These are phyloP conservation scores for Xylariaceae sp. DNA, from an alignment of 2,329 filamentous ascomycete species.

Conservation along the genomic window DNA sequence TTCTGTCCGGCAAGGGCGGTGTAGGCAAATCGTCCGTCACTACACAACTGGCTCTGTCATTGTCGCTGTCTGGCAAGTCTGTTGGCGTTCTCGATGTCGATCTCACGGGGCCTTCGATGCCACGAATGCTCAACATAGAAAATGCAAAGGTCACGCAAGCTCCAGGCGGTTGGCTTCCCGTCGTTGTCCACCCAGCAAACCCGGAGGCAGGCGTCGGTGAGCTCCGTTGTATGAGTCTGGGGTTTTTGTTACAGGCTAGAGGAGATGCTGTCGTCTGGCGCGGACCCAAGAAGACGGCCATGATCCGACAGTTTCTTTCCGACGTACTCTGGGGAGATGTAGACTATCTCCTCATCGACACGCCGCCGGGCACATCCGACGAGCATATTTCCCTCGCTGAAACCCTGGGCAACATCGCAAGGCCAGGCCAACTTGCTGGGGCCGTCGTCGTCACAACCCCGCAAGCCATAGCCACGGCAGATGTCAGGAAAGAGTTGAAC, in stretches of 20 bases:
- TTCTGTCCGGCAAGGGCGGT: slow-evolving; percentile 94
- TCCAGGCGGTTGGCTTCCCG: slow-evolving; percentile 87
- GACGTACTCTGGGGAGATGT: slow-evolving; percentile 84
- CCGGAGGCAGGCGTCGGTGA: slow-evolving; percentile 52
- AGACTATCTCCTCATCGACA: slow-evolving; percentile 94
- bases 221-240: slow-evolving; percentile 84
- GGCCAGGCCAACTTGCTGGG: slow-evolving; percentile 68
- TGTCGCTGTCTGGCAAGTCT: slow-evolving; percentile 78
- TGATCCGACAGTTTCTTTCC: slow-evolving; percentile 93
- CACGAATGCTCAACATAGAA: slow-evolving; percentile 89
- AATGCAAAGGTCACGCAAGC: slow-evolving; percentile 85
- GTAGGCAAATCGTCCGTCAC: slow-evolving; percentile 98
- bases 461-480: slow-evolving; percentile 87
- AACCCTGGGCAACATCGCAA: slow-evolving; percentile 64
- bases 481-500: slow-evolving; percentile 92
- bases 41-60: slow-evolving; percentile 86
- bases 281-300: slow-evolving; percentile 97
- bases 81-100: slow-evolving; percentile 96
- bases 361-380: slow-evolving; percentile 91
- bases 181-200: slow-evolving; percentile 69
- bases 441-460: slow-evolving; percentile 95
- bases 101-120: slow-evolving; percentile 92
- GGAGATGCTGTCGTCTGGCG: slow-evolving; percentile 96
- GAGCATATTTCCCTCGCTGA: slow-evolving; percentile 96
- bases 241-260: slow-evolving; percentile 78